Evolutionary conservation across 1,284 basidiomycete species (phyloP).

Genomic region (Schizopora paradoxa): DNA sequence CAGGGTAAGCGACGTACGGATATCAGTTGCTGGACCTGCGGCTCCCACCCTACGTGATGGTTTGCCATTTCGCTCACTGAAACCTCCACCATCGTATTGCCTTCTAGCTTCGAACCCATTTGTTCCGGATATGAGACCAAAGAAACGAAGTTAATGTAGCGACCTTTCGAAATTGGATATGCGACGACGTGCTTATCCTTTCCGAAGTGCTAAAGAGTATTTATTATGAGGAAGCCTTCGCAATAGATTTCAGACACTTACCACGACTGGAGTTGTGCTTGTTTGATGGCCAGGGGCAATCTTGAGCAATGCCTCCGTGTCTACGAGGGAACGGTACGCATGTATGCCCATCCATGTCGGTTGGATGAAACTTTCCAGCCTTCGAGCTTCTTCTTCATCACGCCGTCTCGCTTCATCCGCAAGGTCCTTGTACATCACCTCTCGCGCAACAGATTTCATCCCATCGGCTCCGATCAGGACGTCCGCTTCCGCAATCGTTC

Average conservation of each 20-base stretch:
- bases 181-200: conserved; percentile 35
- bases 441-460: conserved; percentile 36
- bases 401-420: conserved; percentile 18
- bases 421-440: conserved; percentile 29
- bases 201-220: conserved; percentile 35
- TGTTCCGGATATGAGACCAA: conserved; percentile 20
- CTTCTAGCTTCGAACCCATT: conserved; percentile 21
- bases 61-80: conserved; percentile 20
- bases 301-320: conserved; percentile 28
- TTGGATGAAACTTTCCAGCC: conserved; percentile 23
- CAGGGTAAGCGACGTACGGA: conserved; percentile 20
- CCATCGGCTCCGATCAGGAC: conserved; percentile 43
- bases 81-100: conserved; percentile 23
- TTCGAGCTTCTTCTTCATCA: background rate
- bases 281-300: conserved; percentile 32
- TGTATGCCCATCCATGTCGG: conserved; percentile 41
- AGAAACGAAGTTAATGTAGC: conserved; percentile 22
- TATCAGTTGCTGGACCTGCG: conserved; percentile 22
- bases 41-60: conserved; percentile 24
- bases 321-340: conserved; percentile 37
- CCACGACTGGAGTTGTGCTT: conserved; percentile 19
- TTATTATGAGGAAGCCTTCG: background rate
- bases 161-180: conserved; percentile 25
- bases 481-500: conserved; percentile 33
- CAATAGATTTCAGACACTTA: conserved; percentile 1